Evolutionary conservation across 2,329 filamentous ascomycete species (phyloP), one percentile per base, ranked within the genome.

Genomic region (Plectosphaerella cucumerina): DNA sequence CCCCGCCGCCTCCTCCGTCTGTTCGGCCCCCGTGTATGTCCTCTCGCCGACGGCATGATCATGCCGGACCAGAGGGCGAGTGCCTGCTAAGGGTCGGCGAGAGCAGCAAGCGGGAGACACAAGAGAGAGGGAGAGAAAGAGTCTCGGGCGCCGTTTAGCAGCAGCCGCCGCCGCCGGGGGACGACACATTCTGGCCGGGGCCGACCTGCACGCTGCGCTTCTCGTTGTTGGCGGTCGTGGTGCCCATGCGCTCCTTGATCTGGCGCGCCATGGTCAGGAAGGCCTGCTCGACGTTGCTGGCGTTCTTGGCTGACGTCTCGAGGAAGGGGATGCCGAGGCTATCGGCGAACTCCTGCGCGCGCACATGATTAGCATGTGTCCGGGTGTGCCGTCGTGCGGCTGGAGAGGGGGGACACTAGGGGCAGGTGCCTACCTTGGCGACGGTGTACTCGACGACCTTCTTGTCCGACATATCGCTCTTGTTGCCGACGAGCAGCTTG

Each of bases 401-500:
- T n/a, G n/a, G n/a, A n/a, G n/a, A n/a, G 12, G 10, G 42, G 18
- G 23, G n/a, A 18, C 2, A 42, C 45, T 39, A 42, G 46, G 42
- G 26, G 26, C 8, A 31, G 26, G 49, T 48, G n/a, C 81, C 55
- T 78, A 97, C 94, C 90, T 99, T 99, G 63, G 94, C 94, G 62
- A 97, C 94, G 58, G 91, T 96, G 84, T 99, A 99, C 74, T 99
- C 94, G 56, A 99, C 94, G 39, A 97, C 94, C 82, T 97, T 99
- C 89, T 99, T 99, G 78, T 99, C 94, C 54, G 93, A 86, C 91
- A 99, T 97, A 89, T 99, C 94, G 76, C 91, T 96, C 88, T 99
- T 99, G 88, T 99, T 99, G 68, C 94, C 94, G 57, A 99, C 93
- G 56, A 99, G 86, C 60, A 99, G 83, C 84, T 99, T 99, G 85